Conservation (phyloP, 805 yeast species). For the Pichia cabralensis region DNA sequence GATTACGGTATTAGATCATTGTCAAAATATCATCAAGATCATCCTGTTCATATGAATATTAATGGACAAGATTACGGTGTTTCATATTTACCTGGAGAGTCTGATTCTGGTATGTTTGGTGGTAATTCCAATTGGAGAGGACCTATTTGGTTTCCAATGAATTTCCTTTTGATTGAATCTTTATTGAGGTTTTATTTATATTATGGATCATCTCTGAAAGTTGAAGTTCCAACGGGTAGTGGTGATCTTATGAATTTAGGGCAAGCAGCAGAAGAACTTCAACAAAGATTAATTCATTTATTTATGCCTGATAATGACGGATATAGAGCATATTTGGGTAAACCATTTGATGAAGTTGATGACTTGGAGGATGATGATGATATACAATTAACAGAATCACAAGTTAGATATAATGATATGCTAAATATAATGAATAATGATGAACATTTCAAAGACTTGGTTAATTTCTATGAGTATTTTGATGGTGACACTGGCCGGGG, state of each 20-base stretch:
- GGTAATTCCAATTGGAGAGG: constrained; percentile 98
- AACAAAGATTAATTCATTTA: constrained; percentile 71
- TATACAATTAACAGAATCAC: constrained; percentile 36
- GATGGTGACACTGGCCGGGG: constrained; percentile 95
- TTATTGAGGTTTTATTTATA: constrained; percentile 79
- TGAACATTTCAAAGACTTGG: constrained; percentile 61
- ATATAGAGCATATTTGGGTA: constrained; percentile 71
- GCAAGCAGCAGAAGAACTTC: constrained; percentile 83
- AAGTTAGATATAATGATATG: constrained; percentile 37
- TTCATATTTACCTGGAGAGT: constrained; percentile 76
- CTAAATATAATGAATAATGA: constrained; percentile 44
- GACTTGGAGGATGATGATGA: constrained; percentile 34
- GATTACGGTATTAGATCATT: constrained; percentile 81
- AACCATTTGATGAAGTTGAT: constrained; percentile 12
- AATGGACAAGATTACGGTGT: constrained; percentile 64
- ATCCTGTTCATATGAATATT: constrained; percentile 80
- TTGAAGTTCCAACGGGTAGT: constrained; percentile 81
- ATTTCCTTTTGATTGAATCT: constrained; percentile 76
- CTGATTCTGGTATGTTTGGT: constrained; percentile 89
- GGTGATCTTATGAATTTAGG: constrained; percentile 71
- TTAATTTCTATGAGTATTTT: constrained; percentile 79
- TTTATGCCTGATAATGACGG: constrained; percentile 57
- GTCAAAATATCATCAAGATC: constrained; percentile 73
- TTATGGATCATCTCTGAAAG: constrained; percentile 77
- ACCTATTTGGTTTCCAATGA: constrained; percentile 94